phyloP scores from a whole-genome alignment of 2,329 filamentous ascomycete species.

The Fusarium abutilonis region DNA sequence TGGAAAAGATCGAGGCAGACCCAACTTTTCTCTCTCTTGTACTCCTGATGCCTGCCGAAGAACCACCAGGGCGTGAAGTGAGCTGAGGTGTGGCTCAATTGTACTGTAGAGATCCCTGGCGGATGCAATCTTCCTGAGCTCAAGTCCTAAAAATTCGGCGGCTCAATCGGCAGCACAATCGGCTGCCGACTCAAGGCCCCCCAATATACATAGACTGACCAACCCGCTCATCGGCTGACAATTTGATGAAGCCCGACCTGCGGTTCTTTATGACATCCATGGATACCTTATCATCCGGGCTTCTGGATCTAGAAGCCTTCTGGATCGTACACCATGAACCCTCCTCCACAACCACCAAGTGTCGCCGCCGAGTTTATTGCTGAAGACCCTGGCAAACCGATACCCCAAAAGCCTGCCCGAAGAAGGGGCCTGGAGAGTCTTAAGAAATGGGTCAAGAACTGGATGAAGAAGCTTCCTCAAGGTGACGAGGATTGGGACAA shows the following conservation, averaged over 20 bases:
- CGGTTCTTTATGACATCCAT: slow-evolving; percentile 33
- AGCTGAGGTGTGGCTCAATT: slow-evolving; percentile 36
- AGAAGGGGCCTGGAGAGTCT: slow-evolving; percentile 42
- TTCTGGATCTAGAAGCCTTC: slow-evolving; percentile 23
- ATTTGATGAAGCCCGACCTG: slow-evolving; percentile 21
- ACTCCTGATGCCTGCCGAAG: slow-evolving; percentile 33
- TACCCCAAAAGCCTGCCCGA: slow-evolving; percentile 40
- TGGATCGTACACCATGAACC: slow-evolving; percentile 35
- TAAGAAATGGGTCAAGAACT: slow-evolving; percentile 42
- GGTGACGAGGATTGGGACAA: slow-evolving; percentile 45
- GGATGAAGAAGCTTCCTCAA: slow-evolving; percentile 43
- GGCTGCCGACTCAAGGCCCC: slow-evolving; percentile 32
- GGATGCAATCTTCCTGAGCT: slow-evolving; percentile 32
- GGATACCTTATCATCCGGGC: slow-evolving; percentile 16
- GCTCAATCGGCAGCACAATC: slow-evolving; percentile 39
- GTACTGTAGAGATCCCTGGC: slow-evolving; percentile 26
- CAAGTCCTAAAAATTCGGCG: slow-evolving; percentile 38
- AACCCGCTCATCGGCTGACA: slow-evolving; percentile 29
- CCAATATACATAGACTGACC: slow-evolving; percentile 32
- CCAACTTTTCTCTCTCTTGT: slow-evolving; percentile 30
- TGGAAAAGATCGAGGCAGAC: slow-evolving; percentile 22
- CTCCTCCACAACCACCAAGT: slow-evolving; percentile 28
- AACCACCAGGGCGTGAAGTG: slow-evolving; percentile 34
- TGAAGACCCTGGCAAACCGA: slow-evolving; percentile 41
- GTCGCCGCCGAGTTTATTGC: slow-evolving; percentile 42